phyloP scores from a whole-genome alignment of 108 stramenopile species.

The Nitzschia inconspicua region DNA sequence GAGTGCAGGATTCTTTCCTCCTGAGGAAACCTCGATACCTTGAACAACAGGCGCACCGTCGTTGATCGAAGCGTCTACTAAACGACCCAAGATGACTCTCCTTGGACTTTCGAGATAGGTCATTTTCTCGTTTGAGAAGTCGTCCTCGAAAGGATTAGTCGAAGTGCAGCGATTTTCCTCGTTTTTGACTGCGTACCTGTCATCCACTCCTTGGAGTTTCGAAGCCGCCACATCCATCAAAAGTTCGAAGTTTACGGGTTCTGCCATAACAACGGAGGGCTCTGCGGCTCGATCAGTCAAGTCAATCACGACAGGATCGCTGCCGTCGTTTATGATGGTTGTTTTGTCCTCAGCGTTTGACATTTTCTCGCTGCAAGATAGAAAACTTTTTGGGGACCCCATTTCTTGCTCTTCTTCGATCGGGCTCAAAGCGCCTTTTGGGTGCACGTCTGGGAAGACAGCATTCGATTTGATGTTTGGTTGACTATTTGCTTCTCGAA shows the following conservation, averaged over 20 bases:
- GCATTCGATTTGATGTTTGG: too few relatives aligned
- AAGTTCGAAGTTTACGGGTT: constrained; percentile 7
- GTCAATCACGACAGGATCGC: background rate
- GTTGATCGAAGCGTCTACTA: background rate
- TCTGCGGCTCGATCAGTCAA: background rate
- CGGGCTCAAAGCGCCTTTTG: constrained; percentile 7
- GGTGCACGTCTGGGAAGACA: background rate
- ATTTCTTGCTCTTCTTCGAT: constrained; percentile 3
- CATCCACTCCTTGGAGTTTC: constrained; percentile 14
- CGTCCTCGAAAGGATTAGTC: too few relatives aligned
- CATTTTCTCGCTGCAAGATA: too few relatives aligned
- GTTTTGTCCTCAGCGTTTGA: too few relatives aligned
- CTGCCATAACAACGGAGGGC: background rate
- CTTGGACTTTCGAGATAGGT: background rate
- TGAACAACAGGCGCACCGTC: constrained; percentile 7
- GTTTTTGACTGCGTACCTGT: constrained; percentile 12
- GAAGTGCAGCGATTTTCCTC: constrained; percentile 12
- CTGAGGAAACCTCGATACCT: constrained; percentile 1
- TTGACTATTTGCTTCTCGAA: background rate
- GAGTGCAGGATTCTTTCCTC: background rate
- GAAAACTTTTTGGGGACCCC: background rate
- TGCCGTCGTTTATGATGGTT: background rate
- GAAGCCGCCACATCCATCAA: constrained; percentile 23
- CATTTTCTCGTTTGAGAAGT: background rate
- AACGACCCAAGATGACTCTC: background rate